Evolutionary conservation across 108 stramenopile genomes (phyloP), one percentile per base, ranked within the genome.

Genomic region (Conticribra weissflogii): DNA sequence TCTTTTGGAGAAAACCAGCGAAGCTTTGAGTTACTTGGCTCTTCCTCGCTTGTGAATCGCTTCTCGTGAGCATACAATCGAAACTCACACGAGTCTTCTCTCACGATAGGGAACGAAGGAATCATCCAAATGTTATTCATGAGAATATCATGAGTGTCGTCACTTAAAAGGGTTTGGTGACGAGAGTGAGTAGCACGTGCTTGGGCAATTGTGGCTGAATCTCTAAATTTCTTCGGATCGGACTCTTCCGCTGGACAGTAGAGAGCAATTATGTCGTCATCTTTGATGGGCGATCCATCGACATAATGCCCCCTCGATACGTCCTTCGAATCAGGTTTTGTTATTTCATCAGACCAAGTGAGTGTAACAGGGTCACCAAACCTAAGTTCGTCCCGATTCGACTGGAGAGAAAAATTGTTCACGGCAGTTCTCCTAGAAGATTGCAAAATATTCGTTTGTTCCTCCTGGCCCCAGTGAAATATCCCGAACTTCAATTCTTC

Each of bases 121-220:
- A 88, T 83, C 54, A 18, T 52, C 87, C 87, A 88, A 19, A 34
- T 48, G 2, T 63, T 50, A n/a, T 54, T 58, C 34, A 34, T 41
- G 36, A 5, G 5, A 41, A 5, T 12, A 41, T 9, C 5, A 49
- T 22, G 33, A 7, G 19, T 15, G 3, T 52, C 52, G 30, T 22
- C 12, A 23, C 4, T 28, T 30, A 17, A 63, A 24, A 27, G 19
- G 33, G 2, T 32, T 29, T 48, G 41, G 33, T 83, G 29, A 19
- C 60, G 47, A 16, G 22, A 2, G 34, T 71, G 64, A 14, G 82
- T 86, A 22, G 85, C 82, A n/a, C 51, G 25, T 18, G 56, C 63
- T 66, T 86, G 85, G 17, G 54, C 65, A 57, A 86, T 65, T 16
- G 85, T 86, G 28, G 85, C 85, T 41, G 81, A 79, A 18, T 86